Conservation (phyloP, 768 basidiomycete genomes). For the Hirschioporus abietinus region DNA sequence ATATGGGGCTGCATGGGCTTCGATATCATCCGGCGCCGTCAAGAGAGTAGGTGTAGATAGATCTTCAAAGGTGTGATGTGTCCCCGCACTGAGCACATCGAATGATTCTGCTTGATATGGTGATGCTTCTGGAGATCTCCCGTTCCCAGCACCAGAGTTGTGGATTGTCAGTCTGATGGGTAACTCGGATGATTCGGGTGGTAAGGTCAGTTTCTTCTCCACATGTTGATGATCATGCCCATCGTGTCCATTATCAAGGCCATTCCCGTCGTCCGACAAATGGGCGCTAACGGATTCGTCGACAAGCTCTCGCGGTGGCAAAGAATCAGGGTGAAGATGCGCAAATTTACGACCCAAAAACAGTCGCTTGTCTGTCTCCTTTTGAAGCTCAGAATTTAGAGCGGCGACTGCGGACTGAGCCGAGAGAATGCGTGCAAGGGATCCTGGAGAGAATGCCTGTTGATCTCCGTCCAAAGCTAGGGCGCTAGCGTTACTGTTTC, state of each 20-base stretch:
- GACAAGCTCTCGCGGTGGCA: background rate
- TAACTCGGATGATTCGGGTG: background rate
- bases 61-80: background rate
- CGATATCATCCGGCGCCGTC: background rate
- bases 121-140: background rate
- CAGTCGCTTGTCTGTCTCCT: slow-evolving; percentile 48
- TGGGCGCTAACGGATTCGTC: background rate
- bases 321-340: background rate
- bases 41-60: background rate
- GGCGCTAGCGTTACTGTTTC: slow-evolving; percentile 2
- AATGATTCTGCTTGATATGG: background rate
- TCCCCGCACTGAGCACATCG: background rate
- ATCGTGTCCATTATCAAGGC: background rate
- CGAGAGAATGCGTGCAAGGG: slow-evolving; percentile 45
- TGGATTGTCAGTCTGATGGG: background rate
- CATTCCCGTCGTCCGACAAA: background rate
- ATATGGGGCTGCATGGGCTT: background rate
- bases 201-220: background rate
- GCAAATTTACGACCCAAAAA: slow-evolving; percentile 26
- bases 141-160: background rate
- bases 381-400: slow-evolving; percentile 53
- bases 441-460: slow-evolving; percentile 24
- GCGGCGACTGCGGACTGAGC: slow-evolving; percentile 45
- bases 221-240: background rate
- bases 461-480: background rate